Base-by-base conservation (phyloP, 768 basidiomycete species). In the Trametes cingulata region DNA sequence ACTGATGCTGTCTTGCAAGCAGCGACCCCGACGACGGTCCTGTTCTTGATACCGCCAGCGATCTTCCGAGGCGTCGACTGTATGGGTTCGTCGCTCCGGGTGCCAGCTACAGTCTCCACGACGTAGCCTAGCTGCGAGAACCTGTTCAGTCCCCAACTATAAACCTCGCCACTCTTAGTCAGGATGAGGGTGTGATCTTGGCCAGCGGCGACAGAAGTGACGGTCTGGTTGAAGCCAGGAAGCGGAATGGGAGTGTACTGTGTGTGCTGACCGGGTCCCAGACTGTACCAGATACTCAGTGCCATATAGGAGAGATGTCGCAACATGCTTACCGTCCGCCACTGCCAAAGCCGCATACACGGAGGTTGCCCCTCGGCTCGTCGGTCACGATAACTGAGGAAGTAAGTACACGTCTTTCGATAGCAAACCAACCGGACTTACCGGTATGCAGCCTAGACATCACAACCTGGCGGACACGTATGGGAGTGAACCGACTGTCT, bases 401-500 rank as follows among this genome's bases (percentile, higher is more conserved):
- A n/a, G 33, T 33, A 51, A 14, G 45, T 33, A 19, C 17, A 20
- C 3, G 3, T 5, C 10, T 14, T n/a, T n/a, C 15, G 19, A 3
- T 25, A 27, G 29, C 29, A 10, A n/a, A 29, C 48, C 19, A 22
- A 14, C 25, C 49, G 42, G 50, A 64, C 77, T 60, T 58, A 84
- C 86, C 88, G n/a, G 94, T 95, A 66, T 98, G 95, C 20, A 98
- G 76, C 67, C 84, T 91, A 19, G 91, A 88, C 94, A 98, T 95
- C 55, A 78, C 79, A 20, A 95, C 78, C 48, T 87, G 81, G 22
- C 79, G 81, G 14, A 89, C 85, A 15, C 78, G 79, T 35, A 90
- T 76, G 2, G 86, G 84, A 35, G 79, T 75, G 67, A 95, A 90
- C 46, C 85, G 78, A 15, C 76, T 77, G 12, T 76, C 68, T 20